These are phyloP conservation scores for Pseudohalonectria lignicola DNA, from an alignment of 2,329 filamentous ascomycete species.

Conservation along the genomic window DNA sequence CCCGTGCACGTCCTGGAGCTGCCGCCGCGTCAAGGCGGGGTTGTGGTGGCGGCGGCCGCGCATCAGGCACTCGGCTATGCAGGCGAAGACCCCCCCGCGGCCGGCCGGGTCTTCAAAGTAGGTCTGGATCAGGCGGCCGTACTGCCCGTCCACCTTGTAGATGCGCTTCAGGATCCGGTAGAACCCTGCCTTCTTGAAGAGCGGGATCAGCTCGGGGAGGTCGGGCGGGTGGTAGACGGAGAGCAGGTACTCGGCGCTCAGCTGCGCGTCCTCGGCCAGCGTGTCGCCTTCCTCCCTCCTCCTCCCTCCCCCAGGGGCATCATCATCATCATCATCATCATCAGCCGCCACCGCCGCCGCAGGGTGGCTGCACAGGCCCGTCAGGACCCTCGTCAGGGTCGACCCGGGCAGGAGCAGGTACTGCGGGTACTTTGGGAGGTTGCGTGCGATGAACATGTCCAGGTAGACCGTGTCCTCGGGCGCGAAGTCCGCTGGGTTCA, in stretches of 20 bases:
- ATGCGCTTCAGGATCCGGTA: conserved; percentile 86
- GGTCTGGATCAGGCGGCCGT: conserved; percentile 62
- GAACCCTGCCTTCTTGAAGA: conserved; percentile 72
- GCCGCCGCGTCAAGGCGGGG: conserved; percentile 40
- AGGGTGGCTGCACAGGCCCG: conserved; percentile 76
- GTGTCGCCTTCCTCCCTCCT: no score
- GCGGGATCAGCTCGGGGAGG: conserved; percentile 59
- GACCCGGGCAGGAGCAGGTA: conserved; percentile 87
- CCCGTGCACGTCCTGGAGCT: conserved; percentile 57
- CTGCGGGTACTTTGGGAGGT: conserved; percentile 91
- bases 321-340: no score
- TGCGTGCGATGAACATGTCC: conserved; percentile 96
- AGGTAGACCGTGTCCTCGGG: conserved; percentile 82
- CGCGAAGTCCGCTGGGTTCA: conserved; percentile 67
- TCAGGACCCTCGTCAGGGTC: conserved; percentile 68
- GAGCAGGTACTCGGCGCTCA: conserved; percentile 92
- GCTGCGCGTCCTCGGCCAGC: conserved; percentile 83
- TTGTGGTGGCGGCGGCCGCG: conserved; percentile 7
- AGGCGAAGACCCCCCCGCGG: conserved; percentile 64
- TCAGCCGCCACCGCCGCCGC: no score
- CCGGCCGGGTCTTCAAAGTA: conserved; percentile 82
- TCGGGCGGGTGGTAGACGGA: conserved; percentile 90
- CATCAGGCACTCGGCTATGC: conserved; percentile 64
- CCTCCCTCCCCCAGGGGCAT: no score
- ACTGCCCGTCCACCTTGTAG: conserved; percentile 71